phyloP scores from a whole-genome alignment of 2,329 filamentous ascomycete species.

The Penicillium olsonii region DNA sequence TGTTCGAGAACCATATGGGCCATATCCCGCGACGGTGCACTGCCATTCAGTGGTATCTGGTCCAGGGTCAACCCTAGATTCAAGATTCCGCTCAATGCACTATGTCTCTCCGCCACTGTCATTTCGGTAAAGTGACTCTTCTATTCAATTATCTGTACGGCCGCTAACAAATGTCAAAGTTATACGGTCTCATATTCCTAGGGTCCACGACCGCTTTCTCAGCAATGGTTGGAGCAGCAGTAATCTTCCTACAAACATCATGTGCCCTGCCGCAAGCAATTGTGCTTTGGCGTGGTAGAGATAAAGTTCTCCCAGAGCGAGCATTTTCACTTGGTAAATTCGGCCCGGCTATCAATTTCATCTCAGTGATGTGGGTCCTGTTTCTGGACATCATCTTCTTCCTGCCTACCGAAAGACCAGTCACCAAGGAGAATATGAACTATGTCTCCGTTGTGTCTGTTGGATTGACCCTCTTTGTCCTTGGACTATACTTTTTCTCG shows the following conservation, averaged over 20 bases:
- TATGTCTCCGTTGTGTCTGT: constrained; percentile 11
- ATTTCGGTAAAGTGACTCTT: neutral
- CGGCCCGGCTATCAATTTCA: constrained; percentile 1
- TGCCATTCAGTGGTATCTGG: constrained; percentile 5
- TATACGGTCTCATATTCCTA: constrained; percentile 6
- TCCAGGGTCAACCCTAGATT: neutral
- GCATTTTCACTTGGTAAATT: constrained; percentile 5
- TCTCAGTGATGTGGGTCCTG: constrained; percentile 2
- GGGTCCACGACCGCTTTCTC: constrained; percentile 12
- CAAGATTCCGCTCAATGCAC: constrained; percentile 8
- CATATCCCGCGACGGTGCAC: constrained; percentile 2
- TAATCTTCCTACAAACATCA: constrained; percentile 11
- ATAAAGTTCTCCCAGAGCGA: constrained; percentile 5
- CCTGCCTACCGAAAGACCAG: constrained; percentile 6
- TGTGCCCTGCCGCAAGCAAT: constrained; percentile 10
- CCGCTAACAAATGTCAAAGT: neutral
- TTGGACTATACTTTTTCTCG: constrained; percentile 2
- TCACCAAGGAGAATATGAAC: constrained; percentile 12
- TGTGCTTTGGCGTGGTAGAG: constrained; percentile 4
- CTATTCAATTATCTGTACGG: neutral
- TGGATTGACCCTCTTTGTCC: constrained; percentile 2
- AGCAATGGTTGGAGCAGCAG: constrained; percentile 8
- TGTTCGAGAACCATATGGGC: constrained; percentile 10
- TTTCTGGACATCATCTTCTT: constrained; percentile 8
- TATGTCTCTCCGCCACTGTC: constrained; percentile 3